phyloP scores from a whole-genome alignment of 1,284 basidiomycete genomes.

The Trichosporon sp. region DNA sequence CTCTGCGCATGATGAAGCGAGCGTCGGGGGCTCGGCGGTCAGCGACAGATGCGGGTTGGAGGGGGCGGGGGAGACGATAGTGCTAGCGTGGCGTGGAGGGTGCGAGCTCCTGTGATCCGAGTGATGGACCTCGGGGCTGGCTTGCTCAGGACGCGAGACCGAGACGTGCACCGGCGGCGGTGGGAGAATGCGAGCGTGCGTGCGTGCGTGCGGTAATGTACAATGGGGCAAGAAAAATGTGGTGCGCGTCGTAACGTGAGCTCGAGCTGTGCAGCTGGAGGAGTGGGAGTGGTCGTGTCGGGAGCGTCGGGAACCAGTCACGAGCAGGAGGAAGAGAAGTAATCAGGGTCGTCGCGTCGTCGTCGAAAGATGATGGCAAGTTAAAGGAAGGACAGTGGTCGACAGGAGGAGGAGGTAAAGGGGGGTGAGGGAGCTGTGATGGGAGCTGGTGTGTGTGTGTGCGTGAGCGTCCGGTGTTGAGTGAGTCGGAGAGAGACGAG shows the following conservation, averaged over 20 bases:
- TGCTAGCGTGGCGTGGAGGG: not conserved
- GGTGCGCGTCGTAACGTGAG: constrained; percentile 2
- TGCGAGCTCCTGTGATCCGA: not conserved
- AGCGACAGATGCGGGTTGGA: not conserved
- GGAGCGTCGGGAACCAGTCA: constrained; percentile 5
- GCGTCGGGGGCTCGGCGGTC: not conserved
- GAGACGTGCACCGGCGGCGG: not conserved
- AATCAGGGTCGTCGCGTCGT: not conserved
- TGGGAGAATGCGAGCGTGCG: not conserved
- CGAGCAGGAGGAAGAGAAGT: not conserved
- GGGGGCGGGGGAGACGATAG: not conserved
- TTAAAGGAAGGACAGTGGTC: not conserved
- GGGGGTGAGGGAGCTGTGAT: not conserved
- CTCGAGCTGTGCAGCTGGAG: not conserved
- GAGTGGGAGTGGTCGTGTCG: not conserved
- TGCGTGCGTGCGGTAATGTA: not conserved
- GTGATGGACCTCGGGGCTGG: not conserved
- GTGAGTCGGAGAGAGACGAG: not conserved
- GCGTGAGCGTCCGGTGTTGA: not conserved
- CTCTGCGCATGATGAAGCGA: constrained; percentile 11
- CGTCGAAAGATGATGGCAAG: not conserved
- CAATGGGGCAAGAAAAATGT: not conserved
- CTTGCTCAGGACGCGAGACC: not conserved
- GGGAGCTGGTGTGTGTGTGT: not conserved
- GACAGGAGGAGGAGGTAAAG: not conserved